A percentile compares a stretch with the other conserved stretches of the same genome.
phyloP scores from a whole-genome alignment of 345 rosid species.

The Salix dunnii region DNA sequence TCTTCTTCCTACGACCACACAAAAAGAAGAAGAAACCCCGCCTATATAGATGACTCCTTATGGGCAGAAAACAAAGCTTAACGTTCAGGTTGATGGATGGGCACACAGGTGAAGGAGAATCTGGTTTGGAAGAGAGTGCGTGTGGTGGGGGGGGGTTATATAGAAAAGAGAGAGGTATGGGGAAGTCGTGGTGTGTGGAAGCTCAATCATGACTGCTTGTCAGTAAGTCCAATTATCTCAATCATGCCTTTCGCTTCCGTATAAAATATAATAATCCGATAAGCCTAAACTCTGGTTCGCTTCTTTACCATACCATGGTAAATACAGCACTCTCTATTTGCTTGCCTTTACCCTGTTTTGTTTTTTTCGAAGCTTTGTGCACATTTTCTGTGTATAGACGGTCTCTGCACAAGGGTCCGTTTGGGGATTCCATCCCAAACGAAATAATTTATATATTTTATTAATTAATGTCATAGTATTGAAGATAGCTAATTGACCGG shows the following conservation, averaged over 20 bases:
- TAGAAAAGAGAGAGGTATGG: conserved; percentile 24
- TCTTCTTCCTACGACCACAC: conserved; percentile 8
- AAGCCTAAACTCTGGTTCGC: too few relatives aligned
- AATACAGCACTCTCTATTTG: too few relatives aligned
- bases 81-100: not conserved
- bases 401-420: too few relatives aligned
- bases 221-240: conserved; percentile 53
- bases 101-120: too few relatives aligned
- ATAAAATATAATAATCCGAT: not conserved
- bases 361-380: too few relatives aligned
- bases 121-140: not conserved
- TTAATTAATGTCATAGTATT: too few relatives aligned
- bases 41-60: not conserved
- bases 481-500: too few relatives aligned
- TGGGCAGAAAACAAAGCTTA: not conserved
- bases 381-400: too few relatives aligned
- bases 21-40: not conserved
- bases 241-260: conserved; percentile 46
- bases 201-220: conserved; percentile 58
- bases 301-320: too few relatives aligned
- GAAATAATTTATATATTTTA: too few relatives aligned
- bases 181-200: conserved; percentile 23
- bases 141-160: conserved; percentile 34
- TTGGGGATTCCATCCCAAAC: too few relatives aligned
- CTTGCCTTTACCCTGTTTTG: too few relatives aligned